These are phyloP conservation scores for Coemansia guatemalensis DNA, from an alignment of 192 early-diverging fungal genomes.

Conservation along the genomic window DNA sequence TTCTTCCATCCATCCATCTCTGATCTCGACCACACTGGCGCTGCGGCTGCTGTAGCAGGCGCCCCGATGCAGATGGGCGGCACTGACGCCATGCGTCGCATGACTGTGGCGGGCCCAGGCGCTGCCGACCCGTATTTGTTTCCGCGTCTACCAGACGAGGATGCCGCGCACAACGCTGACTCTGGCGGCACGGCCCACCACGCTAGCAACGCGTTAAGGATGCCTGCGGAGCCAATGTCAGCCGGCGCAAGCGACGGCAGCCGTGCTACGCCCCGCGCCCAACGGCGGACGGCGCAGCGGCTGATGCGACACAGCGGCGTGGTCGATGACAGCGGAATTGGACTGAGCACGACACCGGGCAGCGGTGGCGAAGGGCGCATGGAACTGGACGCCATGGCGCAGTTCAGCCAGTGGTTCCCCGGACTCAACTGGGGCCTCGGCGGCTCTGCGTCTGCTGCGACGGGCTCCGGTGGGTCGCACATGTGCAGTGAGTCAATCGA, in stretches of 20 bases:
- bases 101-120: conserved; percentile 44
- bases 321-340: conserved; percentile 51
- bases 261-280: conserved; percentile 23
- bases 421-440: conserved; percentile 4
- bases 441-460: neutral
- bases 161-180: neutral
- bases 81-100: conserved; percentile 42
- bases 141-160: conserved; percentile 49
- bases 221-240: neutral
- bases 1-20: conserved; percentile 26
- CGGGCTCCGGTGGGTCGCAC: conserved; percentile 10
- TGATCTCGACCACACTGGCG: conserved; percentile 23
- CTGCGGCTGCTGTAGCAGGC: neutral
- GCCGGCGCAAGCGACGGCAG: neutral
- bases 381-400: conserved; percentile 42
- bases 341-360: conserved; percentile 38
- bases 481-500: conserved; percentile 46
- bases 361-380: conserved; percentile 20
- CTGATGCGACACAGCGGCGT: conserved; percentile 44
- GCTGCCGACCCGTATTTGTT: conserved; percentile 42
- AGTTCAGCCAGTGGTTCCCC: conserved; percentile 54
- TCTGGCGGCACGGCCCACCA: too few species aligned
- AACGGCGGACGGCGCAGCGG: conserved; percentile 47
- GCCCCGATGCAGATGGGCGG: conserved; percentile 24
- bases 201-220: conserved; percentile 12